Conservation (phyloP, 192 early-diverging fungal species). For the Gorgonomyces haynaldii region DNA sequence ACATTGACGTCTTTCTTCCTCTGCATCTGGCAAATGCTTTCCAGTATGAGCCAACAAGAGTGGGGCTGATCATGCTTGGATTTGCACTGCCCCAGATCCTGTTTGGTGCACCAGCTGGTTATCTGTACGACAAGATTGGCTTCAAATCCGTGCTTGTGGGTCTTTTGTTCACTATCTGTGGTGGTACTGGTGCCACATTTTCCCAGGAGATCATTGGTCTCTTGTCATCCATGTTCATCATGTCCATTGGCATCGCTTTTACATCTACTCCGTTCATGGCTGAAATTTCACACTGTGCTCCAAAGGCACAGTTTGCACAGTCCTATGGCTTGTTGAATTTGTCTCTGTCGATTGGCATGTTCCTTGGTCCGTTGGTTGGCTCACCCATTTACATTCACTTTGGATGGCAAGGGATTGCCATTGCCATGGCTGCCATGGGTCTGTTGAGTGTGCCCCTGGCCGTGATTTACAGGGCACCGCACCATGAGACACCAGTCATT, state of each 20-base stretch:
- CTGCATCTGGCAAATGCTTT: not conserved
- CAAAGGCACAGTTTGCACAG: not conserved
- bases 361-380: conserved; percentile 7
- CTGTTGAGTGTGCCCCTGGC: too few relatives aligned
- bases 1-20: conserved; percentile 1
- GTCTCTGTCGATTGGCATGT: not conserved
- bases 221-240: too few relatives aligned
- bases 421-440: too few relatives aligned
- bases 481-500: too few relatives aligned
- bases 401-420: conserved; percentile 7
- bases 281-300: conserved; percentile 3
- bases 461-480: too few relatives aligned
- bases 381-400: not conserved
- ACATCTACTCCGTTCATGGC: conserved; percentile 4
- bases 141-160: not conserved
- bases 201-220: not conserved
- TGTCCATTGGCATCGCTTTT: not conserved
- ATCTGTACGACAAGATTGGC: conserved; percentile 9
- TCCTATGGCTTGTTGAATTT: conserved; percentile 2
- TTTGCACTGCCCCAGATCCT: conserved; percentile 3
- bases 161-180: not conserved
- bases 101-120: conserved; percentile 2
- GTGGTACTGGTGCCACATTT: not conserved
- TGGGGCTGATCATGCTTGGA: conserved; percentile 10
- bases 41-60: not conserved